phyloP scores from a whole-genome alignment of 176 grass and related monocot genomes.

The Bonia amplexicaulis region DNA sequence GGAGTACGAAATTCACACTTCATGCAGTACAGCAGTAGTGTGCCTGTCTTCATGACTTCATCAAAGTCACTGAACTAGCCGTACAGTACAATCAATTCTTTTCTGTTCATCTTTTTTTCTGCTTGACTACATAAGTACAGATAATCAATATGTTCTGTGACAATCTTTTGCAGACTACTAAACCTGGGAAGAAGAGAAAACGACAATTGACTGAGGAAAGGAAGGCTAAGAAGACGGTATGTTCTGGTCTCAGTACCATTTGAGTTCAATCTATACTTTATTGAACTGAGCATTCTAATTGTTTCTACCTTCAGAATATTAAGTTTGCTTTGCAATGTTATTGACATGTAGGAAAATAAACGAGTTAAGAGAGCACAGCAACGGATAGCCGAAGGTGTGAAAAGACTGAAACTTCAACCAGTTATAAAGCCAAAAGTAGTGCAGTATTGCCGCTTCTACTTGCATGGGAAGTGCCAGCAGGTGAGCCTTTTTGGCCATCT shows the following conservation, averaged over 20 bases:
- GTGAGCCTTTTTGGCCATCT: conserved; percentile 26
- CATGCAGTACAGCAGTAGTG: background rate
- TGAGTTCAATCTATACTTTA: conserved; percentile 5
- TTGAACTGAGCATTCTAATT: conserved; percentile 1
- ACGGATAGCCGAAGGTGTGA: conserved; percentile 68
- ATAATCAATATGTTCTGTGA: conserved; percentile 3
- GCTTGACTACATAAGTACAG: background rate
- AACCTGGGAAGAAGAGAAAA: conserved; percentile 59
- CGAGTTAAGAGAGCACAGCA: conserved; percentile 72
- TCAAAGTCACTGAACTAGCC: background rate
- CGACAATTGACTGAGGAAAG: conserved; percentile 47
- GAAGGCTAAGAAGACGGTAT: conserved; percentile 77
- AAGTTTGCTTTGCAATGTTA: conserved; percentile 36
- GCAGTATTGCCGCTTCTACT: conserved; percentile 65
- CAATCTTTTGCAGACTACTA: conserved; percentile 45
- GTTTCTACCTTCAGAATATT: conserved; percentile 19
- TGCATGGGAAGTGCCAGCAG: conserved; percentile 76
- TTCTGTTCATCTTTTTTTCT: conserved; percentile 17
- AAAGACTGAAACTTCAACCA: conserved; percentile 61
- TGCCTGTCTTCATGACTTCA: background rate
- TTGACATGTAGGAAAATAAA: conserved; percentile 70
- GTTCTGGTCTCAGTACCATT: conserved; percentile 1
- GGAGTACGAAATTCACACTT: background rate
- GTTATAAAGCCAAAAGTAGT: conserved; percentile 68
- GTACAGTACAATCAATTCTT: background rate